phyloP scores from a whole-genome alignment of 2,329 filamentous ascomycete species.

The Periconia digitata region DNA sequence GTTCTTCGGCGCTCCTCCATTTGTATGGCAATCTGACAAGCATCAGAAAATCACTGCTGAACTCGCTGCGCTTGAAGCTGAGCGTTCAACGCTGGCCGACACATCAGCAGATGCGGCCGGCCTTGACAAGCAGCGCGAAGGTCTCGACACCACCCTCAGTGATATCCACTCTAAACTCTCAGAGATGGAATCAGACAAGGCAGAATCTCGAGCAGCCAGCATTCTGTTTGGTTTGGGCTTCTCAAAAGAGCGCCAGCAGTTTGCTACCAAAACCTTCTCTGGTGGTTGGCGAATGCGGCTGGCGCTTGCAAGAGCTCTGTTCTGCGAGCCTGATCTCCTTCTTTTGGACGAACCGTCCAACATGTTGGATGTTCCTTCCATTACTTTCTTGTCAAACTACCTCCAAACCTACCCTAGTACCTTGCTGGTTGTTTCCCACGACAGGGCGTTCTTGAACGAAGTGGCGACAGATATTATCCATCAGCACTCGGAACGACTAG shows the following conservation, averaged over 20 bases:
- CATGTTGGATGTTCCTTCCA: constrained; percentile 99
- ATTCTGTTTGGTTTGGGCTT: constrained; percentile 97
- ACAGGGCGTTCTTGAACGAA: constrained; percentile 98
- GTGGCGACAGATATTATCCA: constrained; percentile 99
- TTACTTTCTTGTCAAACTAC: constrained; percentile 96
- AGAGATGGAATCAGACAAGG: constrained; percentile 99
- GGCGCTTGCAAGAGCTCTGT: constrained; percentile 89
- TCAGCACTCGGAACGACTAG: constrained; percentile 92
- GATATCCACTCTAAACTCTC: constrained; percentile 90
- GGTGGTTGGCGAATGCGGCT: constrained; percentile 99
- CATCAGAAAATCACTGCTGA: constrained; percentile 71
- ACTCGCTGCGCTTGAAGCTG: constrained; percentile 73
- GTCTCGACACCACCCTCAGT: constrained; percentile 83
- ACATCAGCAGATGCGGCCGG: constrained; percentile 85
- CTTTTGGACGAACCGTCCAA: constrained; percentile 99
- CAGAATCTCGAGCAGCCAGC: constrained; percentile 90
- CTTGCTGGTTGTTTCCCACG: constrained; percentile 94
- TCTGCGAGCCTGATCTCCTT: constrained; percentile 94
- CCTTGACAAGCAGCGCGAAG: constrained; percentile 85
- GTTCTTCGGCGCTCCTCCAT: constrained; percentile 29
- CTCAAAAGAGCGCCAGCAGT: constrained; percentile 88
- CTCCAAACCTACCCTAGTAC: constrained; percentile 93
- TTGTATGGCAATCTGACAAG: constrained; percentile 9
- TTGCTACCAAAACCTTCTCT: constrained; percentile 94
- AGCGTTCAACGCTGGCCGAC: constrained; percentile 80